Conservation (phyloP, 1,284 basidiomycete genomes). For the Ceratobasidium sp. region DNA sequence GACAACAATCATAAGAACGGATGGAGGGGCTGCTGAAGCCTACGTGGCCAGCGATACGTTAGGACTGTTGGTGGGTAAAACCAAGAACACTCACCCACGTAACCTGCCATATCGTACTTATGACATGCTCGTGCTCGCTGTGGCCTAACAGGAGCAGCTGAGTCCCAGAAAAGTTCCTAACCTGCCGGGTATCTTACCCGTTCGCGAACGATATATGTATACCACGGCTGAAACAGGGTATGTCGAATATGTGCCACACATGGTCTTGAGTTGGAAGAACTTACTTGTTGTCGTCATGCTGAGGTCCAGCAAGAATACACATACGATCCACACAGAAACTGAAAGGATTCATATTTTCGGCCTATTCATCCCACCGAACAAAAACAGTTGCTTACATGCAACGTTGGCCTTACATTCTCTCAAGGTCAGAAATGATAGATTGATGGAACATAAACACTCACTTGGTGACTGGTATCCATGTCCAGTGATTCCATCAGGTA, state of each 20-base stretch:
- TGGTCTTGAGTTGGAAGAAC: background rate
- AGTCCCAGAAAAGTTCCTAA: too few species aligned
- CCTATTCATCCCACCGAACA: background rate
- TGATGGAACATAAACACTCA: background rate
- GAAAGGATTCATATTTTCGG: background rate
- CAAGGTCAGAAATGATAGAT: background rate
- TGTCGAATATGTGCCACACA: background rate
- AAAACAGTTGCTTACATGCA: background rate
- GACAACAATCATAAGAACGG: conserved; percentile 13
- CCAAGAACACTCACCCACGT: conserved; percentile 15
- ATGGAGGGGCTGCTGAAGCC: conserved; percentile 23
- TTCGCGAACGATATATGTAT: conserved; percentile 12
- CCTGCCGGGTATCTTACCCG: background rate
- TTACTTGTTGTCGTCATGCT: conserved; percentile 15
- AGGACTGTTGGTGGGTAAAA: background rate
- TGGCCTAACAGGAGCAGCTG: background rate
- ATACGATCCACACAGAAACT: conserved; percentile 16
- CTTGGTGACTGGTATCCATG: background rate
- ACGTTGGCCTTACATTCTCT: background rate
- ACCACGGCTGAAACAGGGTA: background rate
- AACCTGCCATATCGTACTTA: conserved; percentile 17
- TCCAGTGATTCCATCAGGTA: background rate
- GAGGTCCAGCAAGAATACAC: conserved; percentile 5
- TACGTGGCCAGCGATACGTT: background rate
- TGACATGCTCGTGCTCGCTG: conserved; percentile 7